These are phyloP conservation scores for Fusarium redolens DNA, from an alignment of 2,329 filamentous ascomycete species.

Conservation along the genomic window DNA sequence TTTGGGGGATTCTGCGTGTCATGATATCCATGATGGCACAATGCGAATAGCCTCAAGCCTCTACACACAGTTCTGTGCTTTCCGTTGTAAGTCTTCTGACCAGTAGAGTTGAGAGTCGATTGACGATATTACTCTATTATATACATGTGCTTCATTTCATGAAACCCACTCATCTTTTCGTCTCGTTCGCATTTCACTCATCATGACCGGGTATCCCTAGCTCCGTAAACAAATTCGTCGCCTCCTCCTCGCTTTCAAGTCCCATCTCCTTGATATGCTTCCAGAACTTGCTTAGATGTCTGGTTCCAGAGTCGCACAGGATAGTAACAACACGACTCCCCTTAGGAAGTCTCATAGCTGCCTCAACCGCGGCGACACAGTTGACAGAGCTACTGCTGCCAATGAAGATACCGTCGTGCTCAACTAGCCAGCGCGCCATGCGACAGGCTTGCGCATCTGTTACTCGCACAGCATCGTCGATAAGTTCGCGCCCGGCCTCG, in stretches of 20 bases:
- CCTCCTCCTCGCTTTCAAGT: conserved; percentile 60
- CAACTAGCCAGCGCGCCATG: conserved; percentile 97
- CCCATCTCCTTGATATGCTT: conserved; percentile 76
- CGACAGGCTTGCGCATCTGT: conserved; percentile 87
- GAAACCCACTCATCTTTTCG: not conserved
- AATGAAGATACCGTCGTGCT: conserved; percentile 93
- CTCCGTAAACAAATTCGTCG: conserved; percentile 61
- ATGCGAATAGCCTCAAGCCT: too few relatives aligned
- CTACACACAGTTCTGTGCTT: not conserved
- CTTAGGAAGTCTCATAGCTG: conserved; percentile 71
- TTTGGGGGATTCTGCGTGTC: too few relatives aligned
- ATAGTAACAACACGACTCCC: conserved; percentile 81
- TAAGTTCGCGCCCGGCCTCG: conserved; percentile 83
- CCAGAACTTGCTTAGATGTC: conserved; percentile 89
- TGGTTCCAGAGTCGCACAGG: conserved; percentile 84
- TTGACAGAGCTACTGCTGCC: conserved; percentile 98
- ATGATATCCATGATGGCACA: too few relatives aligned
- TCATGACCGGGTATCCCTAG: conserved; percentile 56
- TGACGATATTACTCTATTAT: not conserved
- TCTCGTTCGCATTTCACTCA: conserved; percentile 5
- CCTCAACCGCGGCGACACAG: conserved; percentile 81
- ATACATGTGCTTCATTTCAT: not conserved
- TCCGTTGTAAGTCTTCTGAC: not conserved
- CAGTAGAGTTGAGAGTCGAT: not conserved
- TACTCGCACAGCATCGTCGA: conserved; percentile 91